A percentile compares a stretch with the other conserved stretches of the same genome.
phyloP scores from a whole-genome alignment of 164 flowering plant species.

The Macadamia integrifolia region DNA sequence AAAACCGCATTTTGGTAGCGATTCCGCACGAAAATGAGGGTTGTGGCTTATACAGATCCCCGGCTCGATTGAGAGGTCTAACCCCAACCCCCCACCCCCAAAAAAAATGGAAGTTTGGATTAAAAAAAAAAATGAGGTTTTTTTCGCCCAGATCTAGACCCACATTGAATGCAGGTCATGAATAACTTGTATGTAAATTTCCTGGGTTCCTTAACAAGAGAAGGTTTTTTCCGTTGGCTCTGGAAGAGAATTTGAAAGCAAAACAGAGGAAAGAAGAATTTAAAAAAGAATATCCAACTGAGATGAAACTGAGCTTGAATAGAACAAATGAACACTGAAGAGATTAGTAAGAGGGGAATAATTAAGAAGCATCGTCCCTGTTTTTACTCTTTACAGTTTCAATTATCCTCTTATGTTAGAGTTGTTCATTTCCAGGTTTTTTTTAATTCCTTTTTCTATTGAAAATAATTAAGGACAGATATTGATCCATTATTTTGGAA shows the following conservation, averaged over 20 bases:
- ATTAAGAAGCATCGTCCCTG: too few species aligned
- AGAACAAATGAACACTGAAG: not conserved
- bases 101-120: too few species aligned
- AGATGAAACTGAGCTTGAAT: too few species aligned
- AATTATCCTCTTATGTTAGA: too few species aligned
- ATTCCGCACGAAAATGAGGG: not conserved
- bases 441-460: too few species aligned
- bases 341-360: not conserved
- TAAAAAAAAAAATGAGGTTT: not conserved
- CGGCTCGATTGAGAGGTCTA: not conserved
- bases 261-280: not conserved
- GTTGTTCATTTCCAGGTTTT: too few species aligned
- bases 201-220: not conserved
- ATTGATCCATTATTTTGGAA: too few species aligned
- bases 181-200: not conserved
- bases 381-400: too few species aligned
- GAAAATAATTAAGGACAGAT: too few species aligned
- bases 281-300: too few species aligned
- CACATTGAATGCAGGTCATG: not conserved
- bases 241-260: not conserved
- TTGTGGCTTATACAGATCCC: not conserved
- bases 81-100: not conserved
- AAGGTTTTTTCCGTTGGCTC: not conserved
- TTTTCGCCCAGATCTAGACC: not conserved
- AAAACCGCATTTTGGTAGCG: not conserved